Evolutionary conservation across 1,139 yeast species (phyloP), one percentile per base, ranked within the genome.

Genomic region (Geotrichum restrictum): DNA sequence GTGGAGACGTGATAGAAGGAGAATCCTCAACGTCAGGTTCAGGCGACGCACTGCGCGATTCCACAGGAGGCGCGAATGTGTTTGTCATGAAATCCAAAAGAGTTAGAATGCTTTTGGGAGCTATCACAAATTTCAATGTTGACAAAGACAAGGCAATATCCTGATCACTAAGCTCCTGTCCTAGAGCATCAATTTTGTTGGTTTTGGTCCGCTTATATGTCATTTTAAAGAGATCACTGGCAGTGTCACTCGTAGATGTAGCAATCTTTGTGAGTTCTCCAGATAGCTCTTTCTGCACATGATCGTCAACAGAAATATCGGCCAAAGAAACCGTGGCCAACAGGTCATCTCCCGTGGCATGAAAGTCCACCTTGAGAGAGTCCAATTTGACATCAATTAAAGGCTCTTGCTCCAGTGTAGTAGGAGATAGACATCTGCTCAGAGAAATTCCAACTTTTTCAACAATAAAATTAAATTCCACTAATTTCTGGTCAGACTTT

Each of bases 81-180:
- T 89, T 85, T 63, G 89, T 74, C 1, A 85, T 74, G 65, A 85
- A 93, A 66, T 89, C 93, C 59, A 91, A 70, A 16, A 93, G 70
- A 3, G 95, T 83, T 59, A 93, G 74, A 21, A 86, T 70, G 1
- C 95, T 85, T 62, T 81, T 85, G 48, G 97, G 81, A 0, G 95
- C 81, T 11, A 91, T 71, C 1, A 87, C 85, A 50, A 88, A 76
- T 58, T 82, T 82, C 52, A 93, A 78, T 8, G 95, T 88, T 0
- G 96, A 89, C 66, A 94, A 76, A 49, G 82, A 78, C 51, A 93
- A 70, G 13, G 78, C 74, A 6, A 91, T 79, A 58, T 79, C 81
- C 66, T 88, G 96, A 61, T 89, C 96, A 64, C 74, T 83, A 0
- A 85, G 81, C 60, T 61, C 48, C n/a, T 13, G 18, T 6, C 47